These are phyloP conservation scores for Eutrema japonicum DNA, from an alignment of 345 rosid species.

Conservation along the genomic window DNA sequence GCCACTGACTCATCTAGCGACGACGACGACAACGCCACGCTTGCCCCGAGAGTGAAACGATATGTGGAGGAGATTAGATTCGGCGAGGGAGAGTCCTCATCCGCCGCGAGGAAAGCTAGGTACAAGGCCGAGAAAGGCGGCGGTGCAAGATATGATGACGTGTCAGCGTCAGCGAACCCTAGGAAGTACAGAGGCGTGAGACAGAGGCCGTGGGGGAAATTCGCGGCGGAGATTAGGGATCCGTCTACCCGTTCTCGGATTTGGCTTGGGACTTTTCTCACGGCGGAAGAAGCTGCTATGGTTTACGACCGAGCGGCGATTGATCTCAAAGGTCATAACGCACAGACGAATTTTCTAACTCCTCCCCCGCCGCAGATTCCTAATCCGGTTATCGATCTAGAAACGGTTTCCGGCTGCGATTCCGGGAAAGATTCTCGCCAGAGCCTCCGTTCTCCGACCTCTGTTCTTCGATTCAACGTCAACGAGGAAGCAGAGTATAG, in stretches of 20 bases:
- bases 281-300: constrained; percentile 82
- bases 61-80: constrained; percentile 39
- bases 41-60: constrained; percentile 34
- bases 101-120: constrained; percentile 9
- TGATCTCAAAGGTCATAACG: constrained; percentile 61
- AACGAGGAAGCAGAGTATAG: constrained; percentile 52
- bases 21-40: constrained; percentile 33
- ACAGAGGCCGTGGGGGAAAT: constrained; percentile 86
- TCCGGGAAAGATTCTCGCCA: constrained; percentile 53
- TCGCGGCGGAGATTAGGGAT: constrained; percentile 96
- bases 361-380: constrained; percentile 38
- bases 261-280: constrained; percentile 88
- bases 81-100: not conserved
- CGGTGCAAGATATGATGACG: constrained; percentile 9
- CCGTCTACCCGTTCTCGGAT: constrained; percentile 73
- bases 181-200: constrained; percentile 59
- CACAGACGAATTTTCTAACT: constrained; percentile 56
- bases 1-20: constrained; percentile 46
- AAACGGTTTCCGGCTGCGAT: constrained; percentile 48
- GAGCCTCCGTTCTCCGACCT: constrained; percentile 68
- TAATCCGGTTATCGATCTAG: constrained; percentile 40
- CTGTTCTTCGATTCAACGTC: constrained; percentile 69
- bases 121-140: not conserved
- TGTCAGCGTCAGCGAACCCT: not conserved
- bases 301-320: constrained; percentile 77